Evolutionary conservation across 2,329 filamentous ascomycete genomes (phyloP).

Genomic region (Piedraia hortae): DNA sequence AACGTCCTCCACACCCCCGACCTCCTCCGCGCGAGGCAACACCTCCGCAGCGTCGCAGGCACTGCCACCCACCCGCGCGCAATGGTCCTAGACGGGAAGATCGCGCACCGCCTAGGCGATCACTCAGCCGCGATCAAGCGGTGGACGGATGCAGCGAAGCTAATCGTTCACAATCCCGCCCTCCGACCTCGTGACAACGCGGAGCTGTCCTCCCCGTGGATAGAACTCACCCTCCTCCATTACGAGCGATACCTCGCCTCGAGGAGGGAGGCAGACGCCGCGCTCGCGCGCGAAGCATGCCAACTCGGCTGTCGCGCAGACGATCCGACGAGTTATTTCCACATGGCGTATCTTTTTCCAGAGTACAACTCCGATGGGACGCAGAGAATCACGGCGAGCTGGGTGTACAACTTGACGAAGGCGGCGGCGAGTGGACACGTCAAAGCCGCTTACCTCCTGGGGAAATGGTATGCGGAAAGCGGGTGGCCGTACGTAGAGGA

Average conservation of each 20-base stretch:
- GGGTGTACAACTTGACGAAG: constrained; percentile 19
- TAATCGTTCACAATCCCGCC: too few species aligned
- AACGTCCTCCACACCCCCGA: constrained; percentile 3
- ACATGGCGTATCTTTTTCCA: constrained; percentile 9
- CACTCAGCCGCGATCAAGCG: too few species aligned
- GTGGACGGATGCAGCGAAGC: too few species aligned
- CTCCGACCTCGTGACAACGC: not conserved
- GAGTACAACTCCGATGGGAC: constrained; percentile 4
- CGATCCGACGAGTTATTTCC: constrained; percentile 18
- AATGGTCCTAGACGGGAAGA: constrained; percentile 10
- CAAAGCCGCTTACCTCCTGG: constrained; percentile 15
- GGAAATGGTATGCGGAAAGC: constrained; percentile 13
- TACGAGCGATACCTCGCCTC: constrained; percentile 3
- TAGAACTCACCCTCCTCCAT: constrained; percentile 8
- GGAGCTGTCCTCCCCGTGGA: constrained; percentile 11
- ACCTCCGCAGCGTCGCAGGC: constrained; percentile 6
- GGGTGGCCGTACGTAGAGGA: constrained; percentile 12
- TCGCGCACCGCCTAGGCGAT: constrained; percentile 6
- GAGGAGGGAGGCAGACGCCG: constrained; percentile 2
- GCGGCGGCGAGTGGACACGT: constrained; percentile 16
- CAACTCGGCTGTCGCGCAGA: constrained; percentile 14
- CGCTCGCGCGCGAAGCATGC: constrained; percentile 11
- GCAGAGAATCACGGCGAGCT: constrained; percentile 10
- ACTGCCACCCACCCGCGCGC: constrained; percentile 6
- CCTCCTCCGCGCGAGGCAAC: constrained; percentile 4